Evolutionary conservation across 2,329 filamentous ascomycete species (phyloP).

Genomic region (Mariannaea elegans): DNA sequence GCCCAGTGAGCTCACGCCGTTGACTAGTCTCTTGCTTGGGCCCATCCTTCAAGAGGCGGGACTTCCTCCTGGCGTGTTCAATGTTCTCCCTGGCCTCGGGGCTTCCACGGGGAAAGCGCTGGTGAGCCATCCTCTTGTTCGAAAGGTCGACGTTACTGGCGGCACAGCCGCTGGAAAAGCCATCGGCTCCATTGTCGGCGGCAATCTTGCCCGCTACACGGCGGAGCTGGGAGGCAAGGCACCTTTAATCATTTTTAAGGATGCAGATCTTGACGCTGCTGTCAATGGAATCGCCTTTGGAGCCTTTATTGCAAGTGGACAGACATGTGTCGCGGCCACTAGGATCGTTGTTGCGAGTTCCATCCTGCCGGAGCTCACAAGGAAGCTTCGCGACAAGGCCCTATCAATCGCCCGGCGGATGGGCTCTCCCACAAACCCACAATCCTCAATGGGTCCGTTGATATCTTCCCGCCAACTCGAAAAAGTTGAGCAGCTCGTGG

Average conservation of each 20-base stretch:
- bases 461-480: slow-evolving; percentile 70
- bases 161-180: slow-evolving; percentile 75
- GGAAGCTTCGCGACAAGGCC: slow-evolving; percentile 70
- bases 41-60: slow-evolving; percentile 71
- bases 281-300: slow-evolving; percentile 74
- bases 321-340: slow-evolving; percentile 74
- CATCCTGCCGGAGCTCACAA: slow-evolving; percentile 72
- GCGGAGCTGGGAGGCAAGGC: slow-evolving; percentile 78
- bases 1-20: slow-evolving; percentile 68
- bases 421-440: slow-evolving; percentile 63
- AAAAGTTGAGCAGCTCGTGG: slow-evolving; percentile 72
- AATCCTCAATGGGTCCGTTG: slow-evolving; percentile 71
- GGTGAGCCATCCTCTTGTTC: slow-evolving; percentile 59
- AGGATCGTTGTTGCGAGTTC: slow-evolving; percentile 77
- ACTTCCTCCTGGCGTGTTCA: slow-evolving; percentile 75
- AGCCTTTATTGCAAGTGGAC: slow-evolving; percentile 63
- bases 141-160: slow-evolving; percentile 80
- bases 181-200: slow-evolving; percentile 72
- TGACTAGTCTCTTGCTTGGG: slow-evolving; percentile 68
- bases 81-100: slow-evolving; percentile 66
- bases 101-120: slow-evolving; percentile 61
- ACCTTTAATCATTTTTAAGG: slow-evolving; percentile 72
- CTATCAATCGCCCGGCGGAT: slow-evolving; percentile 62
- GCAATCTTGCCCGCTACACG: slow-evolving; percentile 74
- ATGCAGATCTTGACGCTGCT: slow-evolving; percentile 71